Conservation (phyloP, 805 yeast species). For the Saccharomycopsis sp. region DNA sequence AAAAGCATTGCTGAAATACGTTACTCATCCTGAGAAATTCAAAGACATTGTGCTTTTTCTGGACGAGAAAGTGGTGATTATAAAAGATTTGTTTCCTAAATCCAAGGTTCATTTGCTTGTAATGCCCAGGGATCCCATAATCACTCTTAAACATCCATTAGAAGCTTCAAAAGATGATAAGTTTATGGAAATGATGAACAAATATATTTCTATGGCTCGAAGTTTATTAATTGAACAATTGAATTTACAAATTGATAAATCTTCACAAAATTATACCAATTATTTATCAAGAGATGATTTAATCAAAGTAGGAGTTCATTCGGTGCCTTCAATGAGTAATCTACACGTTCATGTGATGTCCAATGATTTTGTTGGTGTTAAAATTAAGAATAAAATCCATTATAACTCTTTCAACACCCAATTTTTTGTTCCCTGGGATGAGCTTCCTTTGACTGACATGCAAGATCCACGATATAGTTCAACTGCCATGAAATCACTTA, state of each 20-base stretch:
- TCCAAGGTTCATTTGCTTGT: conserved; percentile 5
- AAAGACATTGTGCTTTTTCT: background rate
- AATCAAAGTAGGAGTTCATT: conserved; percentile 50
- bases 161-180: conserved; percentile 1
- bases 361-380: conserved; percentile 43
- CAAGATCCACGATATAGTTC: conserved; percentile 23
- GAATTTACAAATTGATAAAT: background rate
- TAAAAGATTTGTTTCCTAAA: conserved; percentile 4
- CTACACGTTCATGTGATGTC: conserved; percentile 68
- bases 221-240: background rate
- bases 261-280: background rate
- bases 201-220: background rate
- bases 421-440: conserved; percentile 50
- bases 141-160: background rate
- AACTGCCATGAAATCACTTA: background rate
- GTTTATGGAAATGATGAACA: background rate
- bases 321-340: conserved; percentile 59
- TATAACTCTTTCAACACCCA: conserved; percentile 59
- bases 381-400: conserved; percentile 52
- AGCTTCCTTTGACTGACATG: conserved; percentile 33
- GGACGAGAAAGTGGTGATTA: conserved; percentile 3
- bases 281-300: background rate
- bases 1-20: no score
- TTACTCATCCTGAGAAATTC: background rate
- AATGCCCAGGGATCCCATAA: background rate